Evolutionary conservation across 371 early-diverging fungal species (phyloP), one percentile per base, ranked within the genome.

Genomic region (Syncephalastrum contaminatum): DNA sequence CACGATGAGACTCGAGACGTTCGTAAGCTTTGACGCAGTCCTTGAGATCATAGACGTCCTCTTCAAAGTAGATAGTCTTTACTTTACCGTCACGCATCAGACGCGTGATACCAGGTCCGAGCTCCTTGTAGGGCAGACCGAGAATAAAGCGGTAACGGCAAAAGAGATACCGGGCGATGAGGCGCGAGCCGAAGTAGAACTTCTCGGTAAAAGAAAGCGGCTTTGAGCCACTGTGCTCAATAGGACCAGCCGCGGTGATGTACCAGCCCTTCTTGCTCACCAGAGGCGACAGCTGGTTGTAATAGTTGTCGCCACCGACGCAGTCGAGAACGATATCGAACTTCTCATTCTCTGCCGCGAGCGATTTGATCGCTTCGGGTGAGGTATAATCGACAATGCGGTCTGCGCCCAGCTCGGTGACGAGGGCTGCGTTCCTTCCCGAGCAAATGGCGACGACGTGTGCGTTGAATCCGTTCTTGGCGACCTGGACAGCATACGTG

Each of bases 381-480:
- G 66, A 54, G 2, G 59, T 81, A 63, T 89, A 87, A 54, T 86
- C 81, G 6, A 89, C 64, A 4, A 84, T 70, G 14, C 63, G 55
- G 40, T 87, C 88, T 0, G 87, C 87, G n/a, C 87, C 87, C 8
- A 88, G 58, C 0, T 55, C 46, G 43, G 65, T 63, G 15, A 85
- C 83, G 20, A 80, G 62, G 24, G 75, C 75, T 14, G 66, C 63
- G 45, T 84, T 84, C 30, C 57, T 69, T 0, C 62, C 64, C 25
- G 83, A 83, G 47, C 87, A 85, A n/a, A 88, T 80, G n/a, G 73
- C 90, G 1, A 81, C 76, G 0, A 87, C 88, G 16, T 73, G 47
- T 2, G 85, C 85, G 4, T 75, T 70, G 19, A 66, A 70, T 22
- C 72, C 27, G 1, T 68, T 60, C 48, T 86, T 87, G 19, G 84